Evolutionary conservation across 2,329 filamentous ascomycete species (phyloP), one percentile per base, ranked within the genome.

Genomic region (Ceratocystis destructans): DNA sequence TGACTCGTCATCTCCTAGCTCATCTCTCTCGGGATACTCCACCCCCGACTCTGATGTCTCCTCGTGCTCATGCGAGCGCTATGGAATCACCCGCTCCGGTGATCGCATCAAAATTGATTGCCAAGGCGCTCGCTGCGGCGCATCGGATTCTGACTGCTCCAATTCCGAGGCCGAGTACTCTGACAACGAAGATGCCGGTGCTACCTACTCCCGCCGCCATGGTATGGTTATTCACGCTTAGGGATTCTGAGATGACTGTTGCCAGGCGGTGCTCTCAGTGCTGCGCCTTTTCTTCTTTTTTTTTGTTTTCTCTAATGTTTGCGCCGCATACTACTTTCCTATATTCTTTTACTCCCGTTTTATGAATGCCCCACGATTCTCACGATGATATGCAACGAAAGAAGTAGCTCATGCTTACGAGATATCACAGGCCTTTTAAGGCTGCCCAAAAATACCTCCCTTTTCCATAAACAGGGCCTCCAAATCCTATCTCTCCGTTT

Each of bases 21-120:
- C 86, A 46, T 87, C 85, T 68, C 81, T 88, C 71, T 87, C 87
- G 66, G 88, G 87, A 71, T 92, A 90, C 76, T 90, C 89, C 80
- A 89, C 86, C 69, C 88, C 88, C 69, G 82, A 82, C 77, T 90
- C 88, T 64, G 88, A 88, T 73, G 86, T 85, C 78, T 87, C 83
- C 73, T 83, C 82, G 75, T 97, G 94, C 85, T 91, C 87, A 70
- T 97, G 93, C 79, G 90, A 96, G 77, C 89, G 92, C 79, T 96
- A 94, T 80, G 93, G 92, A 72, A 96, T 97, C 80, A 96, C 92
- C 70, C 89, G 91, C 78, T 87, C 87, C 76, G 91, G 92, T 74
- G 88, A 95, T 77, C 87, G 92, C 73, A 88, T 97, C 83, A 94
- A 93, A 83, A 86, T 96, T 76, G 92, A 96, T 83, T 97, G 93